Percentiles rank a stretch among this genome's conserved stretches.
phyloP scores from a whole-genome alignment of 2,329 filamentous ascomycete species.

The Elsinoe ampelina region DNA sequence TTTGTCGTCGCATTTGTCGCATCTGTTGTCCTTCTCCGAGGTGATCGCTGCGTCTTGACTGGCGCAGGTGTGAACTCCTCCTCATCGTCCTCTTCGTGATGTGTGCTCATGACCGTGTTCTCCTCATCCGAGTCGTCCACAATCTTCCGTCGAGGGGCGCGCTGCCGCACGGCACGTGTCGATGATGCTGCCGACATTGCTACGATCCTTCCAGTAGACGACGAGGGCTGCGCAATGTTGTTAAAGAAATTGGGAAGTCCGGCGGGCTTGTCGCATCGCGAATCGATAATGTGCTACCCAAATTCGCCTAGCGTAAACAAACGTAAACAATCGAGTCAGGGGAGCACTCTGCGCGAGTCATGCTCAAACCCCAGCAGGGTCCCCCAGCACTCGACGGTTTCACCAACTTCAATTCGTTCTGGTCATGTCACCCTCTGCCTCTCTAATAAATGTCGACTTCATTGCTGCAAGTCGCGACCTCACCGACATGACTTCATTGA shows the following conservation, averaged over 20 bases:
- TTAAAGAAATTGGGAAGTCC: background rate
- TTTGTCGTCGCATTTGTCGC: conserved; percentile 38
- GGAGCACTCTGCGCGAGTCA: background rate
- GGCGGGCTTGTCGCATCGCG: background rate
- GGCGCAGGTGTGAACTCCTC: conserved; percentile 75
- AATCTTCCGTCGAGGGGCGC: conserved; percentile 57
- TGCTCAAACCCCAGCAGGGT: background rate
- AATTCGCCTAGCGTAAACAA: background rate
- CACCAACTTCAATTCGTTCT: background rate
- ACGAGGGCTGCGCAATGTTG: background rate
- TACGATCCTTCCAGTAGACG: background rate
- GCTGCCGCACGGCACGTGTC: conserved; percentile 50
- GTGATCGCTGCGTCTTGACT: conserved; percentile 47
- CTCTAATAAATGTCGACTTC: too few relatives aligned
- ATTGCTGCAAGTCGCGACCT: too few relatives aligned
- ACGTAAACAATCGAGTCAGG: conserved; percentile 6
- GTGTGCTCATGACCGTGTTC: conserved; percentile 47
- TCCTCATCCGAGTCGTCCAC: conserved; percentile 62
- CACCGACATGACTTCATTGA: too few relatives aligned
- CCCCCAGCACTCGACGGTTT: background rate
- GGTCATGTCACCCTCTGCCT: too few relatives aligned
- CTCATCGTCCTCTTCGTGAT: conserved; percentile 54
- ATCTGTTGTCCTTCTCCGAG: conserved; percentile 43
- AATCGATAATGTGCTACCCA: background rate
- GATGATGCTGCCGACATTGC: conserved; percentile 34